Evolutionary conservation across 1,284 basidiomycete genomes (phyloP).

Genomic region (Tilletia indica): DNA sequence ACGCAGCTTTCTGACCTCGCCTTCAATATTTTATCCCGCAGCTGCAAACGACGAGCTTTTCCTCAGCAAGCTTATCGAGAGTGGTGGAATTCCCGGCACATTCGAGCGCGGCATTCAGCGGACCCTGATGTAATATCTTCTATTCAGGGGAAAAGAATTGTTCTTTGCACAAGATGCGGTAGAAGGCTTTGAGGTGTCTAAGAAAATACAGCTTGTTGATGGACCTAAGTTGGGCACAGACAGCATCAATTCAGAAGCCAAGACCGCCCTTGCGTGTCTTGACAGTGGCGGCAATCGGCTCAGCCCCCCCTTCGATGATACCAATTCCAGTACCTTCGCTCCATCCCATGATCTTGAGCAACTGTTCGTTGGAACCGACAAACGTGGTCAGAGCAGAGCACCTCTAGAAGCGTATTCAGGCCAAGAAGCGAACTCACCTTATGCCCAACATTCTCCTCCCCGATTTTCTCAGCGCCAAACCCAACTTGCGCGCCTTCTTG

Average conservation of each 20-base stretch:
- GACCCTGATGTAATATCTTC: slow-evolving; percentile 7
- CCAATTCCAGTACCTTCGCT: slow-evolving; percentile 49
- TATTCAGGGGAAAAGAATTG: neutral
- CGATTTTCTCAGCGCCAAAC: slow-evolving; percentile 49
- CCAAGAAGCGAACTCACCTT: slow-evolving; percentile 20
- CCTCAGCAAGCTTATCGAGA: slow-evolving; percentile 47
- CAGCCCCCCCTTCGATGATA: slow-evolving; percentile 41
- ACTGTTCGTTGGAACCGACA: slow-evolving; percentile 12
- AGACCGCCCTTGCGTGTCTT: slow-evolving; percentile 49
- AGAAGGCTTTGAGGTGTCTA: neutral
- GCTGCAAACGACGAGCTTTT: slow-evolving; percentile 47
- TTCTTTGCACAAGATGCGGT: neutral
- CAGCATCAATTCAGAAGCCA: slow-evolving; percentile 32
- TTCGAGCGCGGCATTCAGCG: slow-evolving; percentile 38
- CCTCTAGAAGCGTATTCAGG: neutral
- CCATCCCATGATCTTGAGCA: slow-evolving; percentile 54
- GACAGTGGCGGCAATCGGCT: slow-evolving; percentile 51
- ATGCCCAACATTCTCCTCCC: slow-evolving; percentile 53
- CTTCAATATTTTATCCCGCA: neutral
- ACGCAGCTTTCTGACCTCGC: neutral
- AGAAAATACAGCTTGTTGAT: slow-evolving; percentile 4
- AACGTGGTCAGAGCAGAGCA: neutral
- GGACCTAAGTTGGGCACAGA: neutral
- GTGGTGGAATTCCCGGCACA: slow-evolving; percentile 38
- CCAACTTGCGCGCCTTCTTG: slow-evolving; percentile 51